Conservation (phyloP, 768 basidiomycete genomes). For the Russula sp. region DNA sequence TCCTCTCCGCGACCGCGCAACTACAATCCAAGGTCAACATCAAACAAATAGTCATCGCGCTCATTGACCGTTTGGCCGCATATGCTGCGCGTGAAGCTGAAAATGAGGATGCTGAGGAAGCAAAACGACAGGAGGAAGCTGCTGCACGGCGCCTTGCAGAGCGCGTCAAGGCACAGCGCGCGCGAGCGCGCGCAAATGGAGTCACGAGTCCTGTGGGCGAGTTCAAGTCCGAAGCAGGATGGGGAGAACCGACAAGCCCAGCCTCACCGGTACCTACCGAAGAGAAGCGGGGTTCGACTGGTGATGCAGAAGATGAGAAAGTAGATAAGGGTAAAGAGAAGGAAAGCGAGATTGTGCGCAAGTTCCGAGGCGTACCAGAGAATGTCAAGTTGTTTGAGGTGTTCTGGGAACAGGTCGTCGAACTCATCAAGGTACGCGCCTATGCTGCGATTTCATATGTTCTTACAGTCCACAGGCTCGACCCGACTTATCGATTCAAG, state of each 20-base stretch:
- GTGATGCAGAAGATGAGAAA: constrained; percentile 28
- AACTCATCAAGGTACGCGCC: constrained; percentile 82
- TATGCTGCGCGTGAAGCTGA: constrained; percentile 98
- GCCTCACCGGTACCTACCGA: constrained; percentile 14
- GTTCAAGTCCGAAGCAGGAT: constrained; percentile 20
- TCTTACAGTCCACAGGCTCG: constrained; percentile 57
- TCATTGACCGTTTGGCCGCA: constrained; percentile 92
- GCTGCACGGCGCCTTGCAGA: constrained; percentile 85
- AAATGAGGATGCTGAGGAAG: constrained; percentile 92
- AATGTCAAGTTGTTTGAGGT: constrained; percentile 96
- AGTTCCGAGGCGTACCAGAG: constrained; percentile 94
- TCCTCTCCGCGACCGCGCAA: constrained; percentile 93
- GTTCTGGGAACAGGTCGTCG: constrained; percentile 98
- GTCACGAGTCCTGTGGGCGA: constrained; percentile 21
- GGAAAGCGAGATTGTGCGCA: constrained; percentile 48
- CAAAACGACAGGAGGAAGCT: constrained; percentile 88
- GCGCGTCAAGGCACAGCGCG: constrained; percentile 71
- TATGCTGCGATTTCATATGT: not conserved
- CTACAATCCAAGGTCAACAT: constrained; percentile 98
- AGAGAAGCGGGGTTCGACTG: constrained; percentile 16
- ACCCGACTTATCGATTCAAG: constrained; percentile 95
- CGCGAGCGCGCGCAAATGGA: constrained; percentile 48
- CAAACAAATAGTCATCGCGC: constrained; percentile 95
- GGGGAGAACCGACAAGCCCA: constrained; percentile 30
- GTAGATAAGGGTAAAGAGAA: constrained; percentile 55